phyloP scores from a whole-genome alignment of 768 basidiomycete species.

The Suillus hirtellus region DNA sequence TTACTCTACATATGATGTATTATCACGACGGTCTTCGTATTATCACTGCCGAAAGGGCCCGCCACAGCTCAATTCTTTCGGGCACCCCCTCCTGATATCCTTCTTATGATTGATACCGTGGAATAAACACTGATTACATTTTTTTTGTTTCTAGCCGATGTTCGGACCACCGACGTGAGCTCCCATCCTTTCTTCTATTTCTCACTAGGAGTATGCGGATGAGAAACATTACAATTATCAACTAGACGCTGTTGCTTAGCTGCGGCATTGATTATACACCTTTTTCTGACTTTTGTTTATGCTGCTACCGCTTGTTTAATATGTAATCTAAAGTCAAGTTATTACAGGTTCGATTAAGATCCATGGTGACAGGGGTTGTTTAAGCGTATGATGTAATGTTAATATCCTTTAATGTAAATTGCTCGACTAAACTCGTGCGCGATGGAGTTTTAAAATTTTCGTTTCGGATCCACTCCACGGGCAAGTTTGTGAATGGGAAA shows the following conservation, averaged over 20 bases:
- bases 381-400: not conserved
- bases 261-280: conserved; percentile 58
- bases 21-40: conserved; percentile 96
- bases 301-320: not conserved
- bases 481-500: not conserved
- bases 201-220: conserved; percentile 18
- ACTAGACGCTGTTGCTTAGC: conserved; percentile 92
- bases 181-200: not conserved
- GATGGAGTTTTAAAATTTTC: not conserved
- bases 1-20: conserved; percentile 54
- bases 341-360: not conserved
- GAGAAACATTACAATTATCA: conserved; percentile 51
- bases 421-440: not conserved
- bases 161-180: not conserved
- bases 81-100: conserved; percentile 76
- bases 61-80: conserved; percentile 85
- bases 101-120: conserved; percentile 7
- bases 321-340: not conserved
- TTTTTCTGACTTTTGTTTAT: conserved; percentile 33
- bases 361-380: not conserved
- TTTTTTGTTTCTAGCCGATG: not conserved
- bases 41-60: conserved; percentile 83
- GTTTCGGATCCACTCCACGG: not conserved
- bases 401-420: not conserved
- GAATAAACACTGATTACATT: conserved; percentile 12